Percentiles rank a stretch among this genome's conserved stretches.
Conservation (phyloP, 306 rosid genomes). For the Ammopiptanthus mongolicus region DNA sequence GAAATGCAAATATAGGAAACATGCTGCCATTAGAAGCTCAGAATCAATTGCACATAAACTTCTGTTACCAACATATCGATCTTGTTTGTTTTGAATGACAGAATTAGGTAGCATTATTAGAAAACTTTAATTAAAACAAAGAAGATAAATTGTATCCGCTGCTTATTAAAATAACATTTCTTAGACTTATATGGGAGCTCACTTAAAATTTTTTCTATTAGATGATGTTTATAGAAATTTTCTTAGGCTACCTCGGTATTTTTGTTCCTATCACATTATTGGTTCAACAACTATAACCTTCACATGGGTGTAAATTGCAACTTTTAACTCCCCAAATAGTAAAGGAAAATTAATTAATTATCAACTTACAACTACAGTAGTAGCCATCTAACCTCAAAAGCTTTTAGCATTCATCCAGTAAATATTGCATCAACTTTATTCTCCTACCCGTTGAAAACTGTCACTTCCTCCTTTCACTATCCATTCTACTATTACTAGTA, state of each 20-base stretch:
- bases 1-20: too few relatives aligned
- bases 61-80: too few relatives aligned
- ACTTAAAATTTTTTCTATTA: not conserved
- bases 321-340: not conserved
- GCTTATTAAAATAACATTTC: not conserved
- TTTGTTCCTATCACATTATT: too few relatives aligned
- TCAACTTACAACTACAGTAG: conserved; percentile 1
- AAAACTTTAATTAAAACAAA: too few relatives aligned
- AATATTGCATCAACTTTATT: conserved; percentile 27
- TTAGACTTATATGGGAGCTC: not conserved
- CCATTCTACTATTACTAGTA: conserved; percentile 30
- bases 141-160: too few relatives aligned
- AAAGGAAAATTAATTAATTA: conserved; percentile 20
- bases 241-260: too few relatives aligned
- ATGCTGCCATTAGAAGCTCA: too few relatives aligned
- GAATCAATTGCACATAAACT: too few relatives aligned
- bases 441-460: conserved; percentile 18
- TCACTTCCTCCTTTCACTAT: conserved; percentile 10
- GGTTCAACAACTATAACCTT: conserved; percentile 1
- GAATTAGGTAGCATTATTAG: too few relatives aligned
- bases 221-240: too few relatives aligned
- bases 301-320: conserved; percentile 20
- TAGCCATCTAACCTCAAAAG: conserved; percentile 25
- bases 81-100: too few relatives aligned
- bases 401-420: conserved; percentile 24